Evolutionary conservation across 1,284 basidiomycete species (phyloP), one percentile per base, ranked within the genome.

Genomic region (Sphaerobolus stellatus): DNA sequence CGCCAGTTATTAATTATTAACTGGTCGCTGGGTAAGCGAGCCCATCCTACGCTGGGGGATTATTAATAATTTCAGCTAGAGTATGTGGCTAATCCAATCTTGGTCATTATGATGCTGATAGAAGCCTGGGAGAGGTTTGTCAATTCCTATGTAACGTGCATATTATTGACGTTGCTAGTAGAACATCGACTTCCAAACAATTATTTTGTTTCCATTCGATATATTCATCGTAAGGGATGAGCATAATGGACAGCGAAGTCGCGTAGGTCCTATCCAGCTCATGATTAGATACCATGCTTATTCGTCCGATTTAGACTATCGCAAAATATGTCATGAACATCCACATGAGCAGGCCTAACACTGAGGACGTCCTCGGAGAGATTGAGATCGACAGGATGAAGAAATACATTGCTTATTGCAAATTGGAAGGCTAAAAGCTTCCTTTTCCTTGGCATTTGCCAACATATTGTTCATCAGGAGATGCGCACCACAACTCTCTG

Each of bases 211-310:
- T 51, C 88, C 97, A 59, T 99, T 99, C 72, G 97, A 99, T 68
- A 99, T 99, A 66, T 99, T 99, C 76, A 97, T 99, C 63, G 91
- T 99, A 61, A 95, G 92, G 70, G 97, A 99, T 67, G 95, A 98
- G 66, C 97, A 99, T 71, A 94, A 98, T 68, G 97, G 99, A 72
- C 77, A 80, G 49, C 83, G 97, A 45, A 97, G 99, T 71, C 84
- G 88, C 68, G 92, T 91, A 56, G 27, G 81, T 70, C 48, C 58
- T 54, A 30, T 48, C 34, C 50, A 51, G 30, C 41, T 33, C 28
- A 18, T 22, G 18, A 29, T 41, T 20, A 25, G 6, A 22, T 24
- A 31, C 41, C 18, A 25, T 25, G 27, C 43, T 28, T 57, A 27
- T 56, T 47, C 34, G 24, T 2, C 7, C 16, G 20, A 55, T 52